phyloP scores from a whole-genome alignment of 805 yeast species.

The Candida piceae region DNA sequence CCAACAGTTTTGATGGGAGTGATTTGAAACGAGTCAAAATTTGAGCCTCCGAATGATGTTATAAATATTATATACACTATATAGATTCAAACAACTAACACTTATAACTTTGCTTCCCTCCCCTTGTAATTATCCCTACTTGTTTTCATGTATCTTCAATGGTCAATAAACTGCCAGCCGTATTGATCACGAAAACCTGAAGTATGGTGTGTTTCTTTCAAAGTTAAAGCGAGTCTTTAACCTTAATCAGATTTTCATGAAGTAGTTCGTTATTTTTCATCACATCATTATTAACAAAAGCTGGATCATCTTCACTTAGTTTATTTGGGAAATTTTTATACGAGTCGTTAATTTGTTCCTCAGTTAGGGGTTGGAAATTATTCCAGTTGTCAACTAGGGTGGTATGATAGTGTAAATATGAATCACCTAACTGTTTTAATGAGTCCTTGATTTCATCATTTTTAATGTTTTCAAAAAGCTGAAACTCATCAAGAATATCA shows the following conservation, averaged over 20 bases:
- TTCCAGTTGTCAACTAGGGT: constrained; percentile 69
- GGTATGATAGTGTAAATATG: constrained; percentile 68
- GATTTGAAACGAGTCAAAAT: constrained; percentile 4
- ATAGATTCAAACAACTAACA: too few species aligned
- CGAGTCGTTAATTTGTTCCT: background rate
- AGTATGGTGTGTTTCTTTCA: too few species aligned
- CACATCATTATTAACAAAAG: constrained; percentile 25
- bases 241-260: constrained; percentile 18
- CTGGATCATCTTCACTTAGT: constrained; percentile 19
- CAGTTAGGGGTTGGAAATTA: constrained; percentile 21
- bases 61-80: too few species aligned
- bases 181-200: too few species aligned
- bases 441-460: constrained; percentile 70
- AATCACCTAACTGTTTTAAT: constrained; percentile 67
- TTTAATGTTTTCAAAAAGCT: constrained; percentile 74
- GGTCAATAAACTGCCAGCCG: too few species aligned
- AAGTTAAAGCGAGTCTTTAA: background rate
- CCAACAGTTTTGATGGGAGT: constrained; percentile 6
- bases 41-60: too few species aligned
- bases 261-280: constrained; percentile 23
- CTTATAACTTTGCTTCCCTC: too few species aligned
- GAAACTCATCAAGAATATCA: constrained; percentile 46
- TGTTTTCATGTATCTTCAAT: too few species aligned
- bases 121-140: too few species aligned
- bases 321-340: constrained; percentile 12